Evolutionary conservation across 2,329 filamentous ascomycete species (phyloP), one percentile per base, ranked within the genome.

Genomic region (Calycina marina): DNA sequence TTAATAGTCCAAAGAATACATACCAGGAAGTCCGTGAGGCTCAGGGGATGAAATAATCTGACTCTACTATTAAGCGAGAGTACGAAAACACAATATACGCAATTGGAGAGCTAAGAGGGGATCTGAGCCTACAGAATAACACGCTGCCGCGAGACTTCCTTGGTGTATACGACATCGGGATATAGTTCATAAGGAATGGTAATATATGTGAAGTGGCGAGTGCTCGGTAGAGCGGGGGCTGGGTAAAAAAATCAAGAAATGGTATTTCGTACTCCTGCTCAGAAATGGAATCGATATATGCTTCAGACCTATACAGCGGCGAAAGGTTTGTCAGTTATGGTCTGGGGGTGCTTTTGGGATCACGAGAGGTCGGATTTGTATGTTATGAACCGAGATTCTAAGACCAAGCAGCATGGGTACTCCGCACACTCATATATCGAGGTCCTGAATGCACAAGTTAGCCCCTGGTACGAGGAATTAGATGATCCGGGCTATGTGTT

Each of bases 161-260:
- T 37, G 22, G 37, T 37, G 35, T 16, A 15, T 12, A 28, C 17
- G 9, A 5, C 4, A 16, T 9, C 15, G 13, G 9, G 6, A 29
- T 14, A 34, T 18, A 28, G 31, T 13, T 15, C 4, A 26, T 2
- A 26, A 28, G 12, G 15, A 37, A 14, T 39, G 34, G 37, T 25
- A 27, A 28, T 38, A 31, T 25, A 40, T 40, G 18, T 40, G 26
- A 32, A 36, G 29, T 36, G 30, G 36, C 13, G 34, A 41, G 34
- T 41, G 37, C 31, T 41, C 34, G 3, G 31, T 25, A 33, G 39
- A 41, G 36, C 17, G 34, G 11, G 35, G 37, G 2, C 27, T 22
- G 15, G 37, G 36, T n/a, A n/a, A 10, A 28, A 35, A 31, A 13
- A 4, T 4, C 11, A 25, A 13, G 35, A 30, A 17, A 37, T 25